Evolutionary conservation across 2,329 filamentous ascomycete genomes (phyloP).

Genomic region (Dendryphion nanum): DNA sequence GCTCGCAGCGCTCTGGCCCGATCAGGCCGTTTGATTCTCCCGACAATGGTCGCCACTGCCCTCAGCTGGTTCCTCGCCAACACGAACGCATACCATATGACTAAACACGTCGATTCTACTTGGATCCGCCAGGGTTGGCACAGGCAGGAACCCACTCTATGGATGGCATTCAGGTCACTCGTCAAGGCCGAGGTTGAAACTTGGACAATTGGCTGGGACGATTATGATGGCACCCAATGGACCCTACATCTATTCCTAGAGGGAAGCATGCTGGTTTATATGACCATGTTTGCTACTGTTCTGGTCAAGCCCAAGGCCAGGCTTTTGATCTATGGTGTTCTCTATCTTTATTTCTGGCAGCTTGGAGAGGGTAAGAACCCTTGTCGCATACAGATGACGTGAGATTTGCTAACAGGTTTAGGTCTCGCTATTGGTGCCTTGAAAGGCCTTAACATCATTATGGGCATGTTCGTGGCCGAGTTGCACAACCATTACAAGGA

Average conservation of each 20-base stretch:
- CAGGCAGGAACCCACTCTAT: slow-evolving; percentile 32
- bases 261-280: slow-evolving; percentile 43
- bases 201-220: slow-evolving; percentile 41
- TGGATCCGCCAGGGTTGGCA: slow-evolving; percentile 52
- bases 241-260: slow-evolving; percentile 44
- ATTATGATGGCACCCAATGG: slow-evolving; percentile 46
- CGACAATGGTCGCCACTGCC: slow-evolving; percentile 54
- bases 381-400: background rate
- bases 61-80: slow-evolving; percentile 57
- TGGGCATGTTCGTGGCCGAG: slow-evolving; percentile 62
- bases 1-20: slow-evolving; percentile 59
- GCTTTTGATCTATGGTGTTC: slow-evolving; percentile 32
- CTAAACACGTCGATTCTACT: slow-evolving; percentile 57
- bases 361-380: slow-evolving; percentile 27
- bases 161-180: slow-evolving; percentile 30
- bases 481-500: slow-evolving; percentile 53
- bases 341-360: slow-evolving; percentile 44
- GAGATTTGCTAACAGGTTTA: slow-evolving; percentile 19
- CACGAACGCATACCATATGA: slow-evolving; percentile 57
- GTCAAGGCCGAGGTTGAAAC: slow-evolving; percentile 31
- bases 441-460: slow-evolving; percentile 58
- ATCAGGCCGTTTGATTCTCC: slow-evolving; percentile 58
- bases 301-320: slow-evolving; percentile 38
- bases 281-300: slow-evolving; percentile 42
- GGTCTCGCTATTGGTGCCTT: slow-evolving; percentile 33